Base-by-base conservation (phyloP, 2,329 filamentous ascomycete species). In the Aspergillus sp. region DNA sequence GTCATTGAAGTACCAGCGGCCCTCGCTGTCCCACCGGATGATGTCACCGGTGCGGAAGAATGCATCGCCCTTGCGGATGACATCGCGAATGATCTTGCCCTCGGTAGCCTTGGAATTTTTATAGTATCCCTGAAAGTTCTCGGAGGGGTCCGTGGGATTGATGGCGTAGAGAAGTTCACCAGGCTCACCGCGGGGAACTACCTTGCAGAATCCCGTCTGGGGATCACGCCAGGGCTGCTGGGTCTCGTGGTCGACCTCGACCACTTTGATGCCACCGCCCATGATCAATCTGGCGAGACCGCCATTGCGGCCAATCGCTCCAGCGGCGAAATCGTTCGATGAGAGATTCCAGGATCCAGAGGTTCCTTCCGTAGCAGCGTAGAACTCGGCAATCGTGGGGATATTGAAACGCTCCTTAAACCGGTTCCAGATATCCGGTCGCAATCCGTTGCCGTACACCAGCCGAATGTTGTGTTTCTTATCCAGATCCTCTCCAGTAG, bases 11-110 rank as follows among this genome's bases (percentile, higher is more conserved):
- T 81, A 94, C 67, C 85, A 82, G 2, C 85, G 78, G 4, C 90
- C 89, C 52, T 94, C 85, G 1, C 56, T 53, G 58, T 91, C 87
- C 73, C 80, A 82, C n/a, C 85, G 79, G 30, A 94, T 74, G 16
- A 94, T 79, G 63, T 96, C 91, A n/a, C 91, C 91, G 0, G 89
- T 87, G 20, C 90, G 84, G 77, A 91, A 95, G 78, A 84, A 95
- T 0, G 84, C 86, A 64, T 96, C 91, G 13, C 88, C 90, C 63
- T 86, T 86, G 53, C 73, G 75, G 57, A 94, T 82, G 2, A 94
- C 88, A 60, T 87, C 76, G 4, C 86, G 82, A 55, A 94, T 69
- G 44, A 95, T 81, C 72, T 95, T 95, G 58, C 82, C 79, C 36
- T 83, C 74, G 0, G 87, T 89, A 0, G 90, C 89, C 30, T 80